Evolutionary conservation across 768 basidiomycete species (phyloP).

Genomic region (Galerina sulciceps): DNA sequence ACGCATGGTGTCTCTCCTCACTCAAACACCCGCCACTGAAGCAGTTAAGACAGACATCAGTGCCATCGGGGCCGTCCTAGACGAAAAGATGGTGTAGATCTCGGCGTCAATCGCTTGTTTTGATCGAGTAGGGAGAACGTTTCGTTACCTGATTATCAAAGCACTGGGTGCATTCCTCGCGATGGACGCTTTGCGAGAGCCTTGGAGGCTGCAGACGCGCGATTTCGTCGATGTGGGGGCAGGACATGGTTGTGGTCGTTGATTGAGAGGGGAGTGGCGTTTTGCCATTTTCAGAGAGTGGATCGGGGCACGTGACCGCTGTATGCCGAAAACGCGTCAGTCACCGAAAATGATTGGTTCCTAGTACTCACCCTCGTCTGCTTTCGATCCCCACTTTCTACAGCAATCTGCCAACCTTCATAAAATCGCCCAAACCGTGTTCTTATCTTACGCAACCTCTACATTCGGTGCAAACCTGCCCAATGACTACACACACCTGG

Average conservation of each 20-base stretch:
- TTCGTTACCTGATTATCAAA: constrained; percentile 87
- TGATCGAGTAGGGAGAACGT: neutral
- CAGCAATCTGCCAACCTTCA: too few species aligned
- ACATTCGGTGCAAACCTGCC: too few species aligned
- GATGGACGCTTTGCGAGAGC: constrained; percentile 74
- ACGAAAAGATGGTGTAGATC: neutral
- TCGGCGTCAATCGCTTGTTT: neutral
- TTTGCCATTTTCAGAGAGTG: too few species aligned
- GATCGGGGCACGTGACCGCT: neutral
- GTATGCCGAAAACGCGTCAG: neutral
- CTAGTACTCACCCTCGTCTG: too few species aligned
- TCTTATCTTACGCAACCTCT: too few species aligned
- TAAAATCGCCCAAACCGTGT: too few species aligned
- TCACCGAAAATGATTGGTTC: too few species aligned
- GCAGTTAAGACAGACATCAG: constrained; percentile 90
- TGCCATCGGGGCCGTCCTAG: constrained; percentile 74
- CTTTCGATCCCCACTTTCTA: too few species aligned
- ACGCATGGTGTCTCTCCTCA: constrained; percentile 69
- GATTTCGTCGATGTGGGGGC: constrained; percentile 58
- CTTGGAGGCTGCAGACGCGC: constrained; percentile 56
- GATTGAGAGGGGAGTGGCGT: neutral
- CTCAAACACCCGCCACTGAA: constrained; percentile 92
- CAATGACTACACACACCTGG: too few species aligned
- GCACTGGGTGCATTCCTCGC: constrained; percentile 97
- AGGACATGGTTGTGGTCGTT: constrained; percentile 37